Percentiles rank a stretch among this genome's conserved stretches.
These are phyloP conservation scores for Thielaviopsis musarum DNA, from an alignment of 2,329 filamentous ascomycete species.

Conservation along the genomic window DNA sequence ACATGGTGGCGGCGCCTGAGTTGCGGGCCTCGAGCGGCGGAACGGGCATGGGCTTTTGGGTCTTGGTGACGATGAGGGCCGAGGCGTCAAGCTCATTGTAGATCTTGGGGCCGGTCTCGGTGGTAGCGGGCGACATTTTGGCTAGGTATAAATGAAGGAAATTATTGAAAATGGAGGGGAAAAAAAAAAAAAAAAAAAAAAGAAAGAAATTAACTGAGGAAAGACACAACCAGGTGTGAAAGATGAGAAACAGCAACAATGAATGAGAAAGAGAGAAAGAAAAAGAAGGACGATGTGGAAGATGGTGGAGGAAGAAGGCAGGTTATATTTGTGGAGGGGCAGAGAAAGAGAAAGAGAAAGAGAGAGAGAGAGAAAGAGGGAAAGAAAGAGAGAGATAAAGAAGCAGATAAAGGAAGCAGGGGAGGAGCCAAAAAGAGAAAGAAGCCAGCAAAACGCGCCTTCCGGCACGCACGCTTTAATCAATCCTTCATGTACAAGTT, in stretches of 20 bases:
- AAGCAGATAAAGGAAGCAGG: background rate
- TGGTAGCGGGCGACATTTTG: conserved; percentile 15
- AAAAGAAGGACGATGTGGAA: too few species aligned
- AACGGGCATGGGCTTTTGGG: conserved; percentile 32
- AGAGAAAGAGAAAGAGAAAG: conserved; percentile 1
- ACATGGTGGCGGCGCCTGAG: conserved; percentile 34
- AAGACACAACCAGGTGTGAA: too few species aligned
- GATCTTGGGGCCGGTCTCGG: conserved; percentile 26
- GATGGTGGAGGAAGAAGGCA: too few species aligned
- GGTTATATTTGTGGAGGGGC: too few species aligned
- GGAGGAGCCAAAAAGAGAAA: background rate
- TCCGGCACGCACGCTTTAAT: too few species aligned
- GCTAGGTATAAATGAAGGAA: conserved; percentile 18
- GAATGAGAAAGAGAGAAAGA: too few species aligned
- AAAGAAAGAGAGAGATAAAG: background rate
- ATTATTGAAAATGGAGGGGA: background rate
- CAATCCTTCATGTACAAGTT: too few species aligned
- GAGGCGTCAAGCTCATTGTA: conserved; percentile 44
- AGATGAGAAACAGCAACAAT: too few species aligned
- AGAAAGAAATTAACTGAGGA: background rate
- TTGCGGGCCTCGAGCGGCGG: conserved; percentile 32
- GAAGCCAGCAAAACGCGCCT: background rate
- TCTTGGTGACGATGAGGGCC: conserved; percentile 38
- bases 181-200: background rate
- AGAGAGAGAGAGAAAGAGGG: background rate